Evolutionary conservation across 371 early-diverging fungal genomes (phyloP).

Genomic region (Mucor velutinosus): DNA sequence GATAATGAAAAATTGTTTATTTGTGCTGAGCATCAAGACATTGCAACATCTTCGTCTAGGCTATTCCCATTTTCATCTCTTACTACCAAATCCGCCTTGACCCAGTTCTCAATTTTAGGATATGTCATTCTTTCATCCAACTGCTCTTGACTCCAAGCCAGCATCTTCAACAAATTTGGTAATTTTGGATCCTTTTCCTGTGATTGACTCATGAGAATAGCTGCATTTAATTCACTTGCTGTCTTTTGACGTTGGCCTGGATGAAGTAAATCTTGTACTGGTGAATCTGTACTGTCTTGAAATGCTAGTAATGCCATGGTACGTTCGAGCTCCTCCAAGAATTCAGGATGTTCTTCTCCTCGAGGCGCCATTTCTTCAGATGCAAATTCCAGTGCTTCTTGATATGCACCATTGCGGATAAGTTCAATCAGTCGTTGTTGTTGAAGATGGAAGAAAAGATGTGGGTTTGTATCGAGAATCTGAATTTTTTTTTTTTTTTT

Average conservation of each 20-base stretch:
- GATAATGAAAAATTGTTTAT: not conserved
- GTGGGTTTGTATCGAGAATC: slow-evolving; percentile 95
- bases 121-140: slow-evolving; percentile 77
- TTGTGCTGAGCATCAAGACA: slow-evolving; percentile 2
- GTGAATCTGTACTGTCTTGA: slow-evolving; percentile 64
- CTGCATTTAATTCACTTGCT: slow-evolving; percentile 93
- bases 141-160: slow-evolving; percentile 91
- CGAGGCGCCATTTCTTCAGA: slow-evolving; percentile 96
- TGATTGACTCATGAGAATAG: slow-evolving; percentile 86
- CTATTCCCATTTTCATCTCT: slow-evolving; percentile 37
- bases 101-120: slow-evolving; percentile 85
- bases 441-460: slow-evolving; percentile 92
- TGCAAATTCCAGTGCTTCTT: slow-evolving; percentile 92
- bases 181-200: slow-evolving; percentile 94
- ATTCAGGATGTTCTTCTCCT: slow-evolving; percentile 94
- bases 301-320: slow-evolving; percentile 96
- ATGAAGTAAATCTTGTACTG: slow-evolving; percentile 85
- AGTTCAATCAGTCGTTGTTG: slow-evolving; percentile 95
- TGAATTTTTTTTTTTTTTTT: slow-evolving; percentile 31
- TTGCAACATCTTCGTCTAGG: slow-evolving; percentile 30
- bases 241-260: slow-evolving; percentile 89
- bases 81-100: slow-evolving; percentile 74
- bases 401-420: slow-evolving; percentile 78
- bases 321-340: slow-evolving; percentile 89
- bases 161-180: slow-evolving; percentile 85